Percentiles rank a stretch among this genome's conserved stretches.
Conservation (phyloP, 768 basidiomycete genomes). For the Boletus subcaerulescens region DNA sequence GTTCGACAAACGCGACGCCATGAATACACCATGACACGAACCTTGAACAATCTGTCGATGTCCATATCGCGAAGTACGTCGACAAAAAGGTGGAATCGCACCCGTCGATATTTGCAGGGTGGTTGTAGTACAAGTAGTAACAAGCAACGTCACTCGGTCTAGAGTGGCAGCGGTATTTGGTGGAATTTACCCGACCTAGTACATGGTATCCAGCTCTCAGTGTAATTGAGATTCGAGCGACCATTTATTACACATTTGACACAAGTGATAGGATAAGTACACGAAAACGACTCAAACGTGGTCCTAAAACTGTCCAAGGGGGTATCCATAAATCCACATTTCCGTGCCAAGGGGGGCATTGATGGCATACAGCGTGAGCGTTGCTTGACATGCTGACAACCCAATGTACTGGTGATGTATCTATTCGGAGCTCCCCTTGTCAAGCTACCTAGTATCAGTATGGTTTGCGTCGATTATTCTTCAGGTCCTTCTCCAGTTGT, state of each 20-base stretch:
- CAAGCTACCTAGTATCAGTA: slow-evolving; percentile 45
- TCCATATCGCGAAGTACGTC: slow-evolving; percentile 34
- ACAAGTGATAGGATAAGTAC: slow-evolving; percentile 1
- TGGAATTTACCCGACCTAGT: too few species aligned
- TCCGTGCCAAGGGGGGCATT: slow-evolving; percentile 1
- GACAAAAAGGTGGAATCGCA: not conserved
- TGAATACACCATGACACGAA: slow-evolving; percentile 9
- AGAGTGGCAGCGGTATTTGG: too few species aligned
- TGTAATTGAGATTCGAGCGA: not conserved
- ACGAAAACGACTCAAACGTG: not conserved
- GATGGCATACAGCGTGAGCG: slow-evolving; percentile 21
- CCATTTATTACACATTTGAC: slow-evolving; percentile 4
- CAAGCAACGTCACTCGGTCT: not conserved
- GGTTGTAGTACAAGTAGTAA: not conserved
- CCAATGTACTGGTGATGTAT: slow-evolving; percentile 29
- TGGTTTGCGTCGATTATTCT: slow-evolving; percentile 86
- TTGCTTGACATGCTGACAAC: slow-evolving; percentile 18
- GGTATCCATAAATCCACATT: slow-evolving; percentile 5
- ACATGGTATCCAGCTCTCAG: too few species aligned
- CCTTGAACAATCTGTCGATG: slow-evolving; percentile 52
- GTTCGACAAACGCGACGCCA: not conserved
- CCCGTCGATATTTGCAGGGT: not conserved
- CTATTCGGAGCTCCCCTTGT: not conserved
- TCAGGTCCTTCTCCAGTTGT: slow-evolving; percentile 84
- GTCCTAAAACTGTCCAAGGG: not conserved